Evolutionary conservation across 2,329 filamentous ascomycete species (phyloP).

Genomic region (Arthroderma sp.): DNA sequence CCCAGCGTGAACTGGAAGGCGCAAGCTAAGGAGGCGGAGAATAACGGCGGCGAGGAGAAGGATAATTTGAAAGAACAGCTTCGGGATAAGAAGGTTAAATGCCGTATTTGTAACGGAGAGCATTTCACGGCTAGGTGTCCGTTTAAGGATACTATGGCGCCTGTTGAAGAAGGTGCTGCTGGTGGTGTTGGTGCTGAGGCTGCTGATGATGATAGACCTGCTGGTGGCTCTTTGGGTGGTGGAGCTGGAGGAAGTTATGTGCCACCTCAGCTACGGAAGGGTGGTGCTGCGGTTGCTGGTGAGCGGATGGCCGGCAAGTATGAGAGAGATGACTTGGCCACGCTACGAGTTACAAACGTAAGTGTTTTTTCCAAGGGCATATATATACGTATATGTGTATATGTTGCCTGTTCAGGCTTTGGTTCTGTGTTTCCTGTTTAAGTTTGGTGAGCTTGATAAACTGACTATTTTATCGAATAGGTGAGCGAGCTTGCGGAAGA

Average conservation of each 20-base stretch:
- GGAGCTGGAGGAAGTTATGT: constrained; percentile 74
- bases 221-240: constrained; percentile 45
- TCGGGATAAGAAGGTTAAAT: constrained; percentile 99
- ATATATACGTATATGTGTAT: too few relatives aligned
- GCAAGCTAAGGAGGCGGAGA: constrained; percentile 58
- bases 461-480: constrained; percentile 33
- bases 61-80: constrained; percentile 54
- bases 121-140: constrained; percentile 99
- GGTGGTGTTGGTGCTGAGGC: constrained; percentile 34
- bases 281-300: constrained; percentile 41
- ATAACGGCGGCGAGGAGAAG: constrained; percentile 40
- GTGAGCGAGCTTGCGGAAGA: constrained; percentile 97
- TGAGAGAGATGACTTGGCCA: constrained; percentile 92
- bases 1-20: constrained; percentile 91
- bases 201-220: constrained; percentile 32
- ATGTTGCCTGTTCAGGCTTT: too few relatives aligned
- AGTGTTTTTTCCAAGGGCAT: constrained; percentile 27
- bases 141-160: constrained; percentile 99
- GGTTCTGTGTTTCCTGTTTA: too few relatives aligned
- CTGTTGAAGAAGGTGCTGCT: constrained; percentile 32
- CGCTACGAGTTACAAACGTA: constrained; percentile 94
- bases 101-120: constrained; percentile 95
- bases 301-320: constrained; percentile 89
- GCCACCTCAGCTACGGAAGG: constrained; percentile 77
- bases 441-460: not conserved